Evolutionary conservation across 2,329 filamentous ascomycete species (phyloP).

Genomic region (Phialophora verrucosa): DNA sequence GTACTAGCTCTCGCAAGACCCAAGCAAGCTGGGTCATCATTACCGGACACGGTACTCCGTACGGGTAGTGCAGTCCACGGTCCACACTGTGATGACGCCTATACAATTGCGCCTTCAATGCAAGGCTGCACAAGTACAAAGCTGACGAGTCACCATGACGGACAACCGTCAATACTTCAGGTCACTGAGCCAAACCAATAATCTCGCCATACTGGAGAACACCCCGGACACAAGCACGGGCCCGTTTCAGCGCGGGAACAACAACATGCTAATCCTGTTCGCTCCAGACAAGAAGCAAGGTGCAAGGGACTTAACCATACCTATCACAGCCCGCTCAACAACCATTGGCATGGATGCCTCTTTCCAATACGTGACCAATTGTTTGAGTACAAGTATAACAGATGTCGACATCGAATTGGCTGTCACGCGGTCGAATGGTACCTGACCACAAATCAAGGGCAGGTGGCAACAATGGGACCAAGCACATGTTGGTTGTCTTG

Average conservation of each 20-base stretch:
- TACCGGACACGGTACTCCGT: background rate
- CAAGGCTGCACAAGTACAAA: background rate
- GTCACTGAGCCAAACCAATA: background rate
- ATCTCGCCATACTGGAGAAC: background rate
- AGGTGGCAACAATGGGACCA: background rate
- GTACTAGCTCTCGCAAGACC: background rate
- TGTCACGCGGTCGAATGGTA: background rate
- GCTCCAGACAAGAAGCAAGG: background rate
- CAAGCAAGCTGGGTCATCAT: background rate
- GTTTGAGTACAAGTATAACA: background rate
- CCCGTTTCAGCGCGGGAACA: background rate
- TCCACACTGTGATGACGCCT: background rate
- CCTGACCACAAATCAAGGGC: background rate
- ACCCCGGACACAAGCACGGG: background rate
- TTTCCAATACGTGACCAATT: background rate
- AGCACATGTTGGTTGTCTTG: background rate
- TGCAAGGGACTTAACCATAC: background rate
- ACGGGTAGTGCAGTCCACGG: too few species aligned
- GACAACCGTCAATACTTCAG: background rate
- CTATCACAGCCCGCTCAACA: background rate
- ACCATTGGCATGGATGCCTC: background rate
- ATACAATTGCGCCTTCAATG: background rate
- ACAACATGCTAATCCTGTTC: background rate
- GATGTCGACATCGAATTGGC: conserved; percentile 5
- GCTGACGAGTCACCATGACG: conserved; percentile 1